phyloP scores from a whole-genome alignment of 2,329 filamentous ascomycete genomes.

The Chaetomiaceae sp. region DNA sequence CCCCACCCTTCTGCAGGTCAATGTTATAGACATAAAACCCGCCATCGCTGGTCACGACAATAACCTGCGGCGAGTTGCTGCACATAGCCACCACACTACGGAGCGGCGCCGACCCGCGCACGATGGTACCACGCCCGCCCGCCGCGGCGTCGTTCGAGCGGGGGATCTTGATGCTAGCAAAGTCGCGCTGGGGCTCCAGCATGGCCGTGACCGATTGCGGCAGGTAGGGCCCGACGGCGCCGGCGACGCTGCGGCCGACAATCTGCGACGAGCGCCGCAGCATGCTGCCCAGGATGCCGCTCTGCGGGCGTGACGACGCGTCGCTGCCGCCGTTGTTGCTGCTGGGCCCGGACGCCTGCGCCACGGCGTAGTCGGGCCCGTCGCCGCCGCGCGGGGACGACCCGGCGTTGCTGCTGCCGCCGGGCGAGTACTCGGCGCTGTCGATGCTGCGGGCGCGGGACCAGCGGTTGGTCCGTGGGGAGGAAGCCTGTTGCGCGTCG shows the following conservation, averaged over 20 bases:
- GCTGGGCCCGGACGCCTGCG: conserved; percentile 18
- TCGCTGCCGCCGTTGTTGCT: conserved; percentile 22
- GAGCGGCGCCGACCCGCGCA: conserved; percentile 43
- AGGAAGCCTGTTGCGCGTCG: conserved; percentile 32
- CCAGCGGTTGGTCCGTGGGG: conserved; percentile 46
- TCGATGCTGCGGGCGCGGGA: conserved; percentile 48
- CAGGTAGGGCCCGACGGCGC: conserved; percentile 84
- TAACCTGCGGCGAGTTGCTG: conserved; percentile 87
- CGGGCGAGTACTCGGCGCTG: conserved; percentile 48
- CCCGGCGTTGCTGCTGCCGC: conserved; percentile 36
- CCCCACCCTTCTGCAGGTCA: conserved; percentile 88
- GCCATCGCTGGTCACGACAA: conserved; percentile 96
- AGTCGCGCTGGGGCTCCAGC: conserved; percentile 92
- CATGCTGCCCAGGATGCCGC: conserved; percentile 83
- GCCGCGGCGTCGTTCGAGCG: conserved; percentile 42
- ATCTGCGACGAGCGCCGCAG: conserved; percentile 92
- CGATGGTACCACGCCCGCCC: conserved; percentile 14
- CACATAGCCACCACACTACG: conserved; percentile 97
- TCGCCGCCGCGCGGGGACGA: conserved; percentile 42
- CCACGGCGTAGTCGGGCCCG: conserved; percentile 32
- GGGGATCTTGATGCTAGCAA: conserved; percentile 92
- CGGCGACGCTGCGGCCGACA: conserved; percentile 81
- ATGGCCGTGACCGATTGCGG: conserved; percentile 93
- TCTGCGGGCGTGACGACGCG: conserved; percentile 39
- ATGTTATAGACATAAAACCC: conserved; percentile 94